Base-by-base conservation (phyloP, 2,329 filamentous ascomycete species). In the Pezicula radicicola region DNA sequence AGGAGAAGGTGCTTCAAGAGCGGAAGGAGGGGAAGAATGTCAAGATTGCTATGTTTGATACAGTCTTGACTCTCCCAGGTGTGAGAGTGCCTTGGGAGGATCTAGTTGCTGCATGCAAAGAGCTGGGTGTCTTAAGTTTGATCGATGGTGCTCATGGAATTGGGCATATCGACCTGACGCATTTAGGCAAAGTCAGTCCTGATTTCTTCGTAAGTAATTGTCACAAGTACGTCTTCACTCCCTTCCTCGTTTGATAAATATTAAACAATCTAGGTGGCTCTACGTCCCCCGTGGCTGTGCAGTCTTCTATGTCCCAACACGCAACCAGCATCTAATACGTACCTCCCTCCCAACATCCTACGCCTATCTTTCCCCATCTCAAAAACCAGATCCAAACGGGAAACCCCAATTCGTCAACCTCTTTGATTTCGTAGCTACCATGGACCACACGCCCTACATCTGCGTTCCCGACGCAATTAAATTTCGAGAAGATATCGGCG, bases 191-290 rank as follows among this genome's bases (percentile, higher is more conserved):
- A 6, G 72, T 91, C 3, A 81, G 90, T 53, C 85, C 91, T 0
- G 92, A 97, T 69, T 96, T 95, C 71, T 90, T 95, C 64, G 80
- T 93, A 10, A 87, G 80, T 52, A 96, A 96, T 68, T 91, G 86
- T 63, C 89, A 96, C 73, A 96, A 96, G 75, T 97, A 91, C 90
- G 81, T 48, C n/a, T 16, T 44, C 18, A 16, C 21, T 21, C 21
- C 5, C 3, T 21, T 21, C 21, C 3, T 21, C 21, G 3, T 21
- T 21, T 33, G 46, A 5, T 39, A 37, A 13, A 13, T 4, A 37
- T 37, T 16, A 4, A 37, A 37, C 3, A 6, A 13, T 21, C 21
- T 28, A 62, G 62, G 51, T 97, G 92, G 93, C 82, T 96, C 15
- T 86, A 84, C 64, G 81, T 82, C 1, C 93, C 92, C 1, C 83